Evolutionary conservation across 371 early-diverging fungal species (phyloP).

Genomic region (Sporodiniella umbellata): DNA sequence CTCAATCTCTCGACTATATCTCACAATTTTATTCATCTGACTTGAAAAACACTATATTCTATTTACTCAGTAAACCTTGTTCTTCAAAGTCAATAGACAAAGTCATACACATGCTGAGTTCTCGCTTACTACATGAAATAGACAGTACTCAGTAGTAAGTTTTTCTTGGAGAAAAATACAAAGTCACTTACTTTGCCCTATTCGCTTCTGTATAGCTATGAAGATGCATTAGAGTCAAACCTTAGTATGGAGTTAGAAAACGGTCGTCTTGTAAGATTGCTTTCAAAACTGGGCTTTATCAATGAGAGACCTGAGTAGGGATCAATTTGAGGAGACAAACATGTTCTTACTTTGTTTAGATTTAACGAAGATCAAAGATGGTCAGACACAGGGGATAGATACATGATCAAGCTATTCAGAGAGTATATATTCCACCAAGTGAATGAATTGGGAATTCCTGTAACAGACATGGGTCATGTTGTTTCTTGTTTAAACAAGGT

Average conservation of each 20-base stretch:
- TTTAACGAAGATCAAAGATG: slow-evolving; percentile 88
- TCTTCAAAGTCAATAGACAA: slow-evolving; percentile 80
- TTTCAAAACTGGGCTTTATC: slow-evolving; percentile 89
- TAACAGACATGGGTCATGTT: slow-evolving; percentile 90
- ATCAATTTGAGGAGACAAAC: background rate
- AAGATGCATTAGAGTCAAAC: slow-evolving; percentile 78
- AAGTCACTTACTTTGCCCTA: no score
- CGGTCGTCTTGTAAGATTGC: slow-evolving; percentile 77
- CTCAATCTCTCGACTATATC: slow-evolving; percentile 75
- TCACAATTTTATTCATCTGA: slow-evolving; percentile 73
- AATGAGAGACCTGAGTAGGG: slow-evolving; percentile 91
- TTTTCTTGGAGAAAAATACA: no score
- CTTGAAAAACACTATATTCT: slow-evolving; percentile 76
- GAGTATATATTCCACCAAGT: slow-evolving; percentile 97
- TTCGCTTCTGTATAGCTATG: slow-evolving; percentile 39
- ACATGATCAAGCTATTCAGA: slow-evolving; percentile 92
- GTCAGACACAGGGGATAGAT: slow-evolving; percentile 96
- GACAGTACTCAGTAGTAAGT: slow-evolving; percentile 67
- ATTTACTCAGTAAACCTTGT: slow-evolving; percentile 75
- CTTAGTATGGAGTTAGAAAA: slow-evolving; percentile 85
- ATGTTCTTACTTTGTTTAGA: slow-evolving; percentile 25
- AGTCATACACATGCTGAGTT: slow-evolving; percentile 77
- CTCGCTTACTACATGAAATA: slow-evolving; percentile 73
- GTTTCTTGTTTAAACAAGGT: slow-evolving; percentile 94
- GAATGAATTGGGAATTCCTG: slow-evolving; percentile 81